phyloP scores from a whole-genome alignment of 2,329 filamentous ascomycete genomes.

The Monosporascus sp. region DNA sequence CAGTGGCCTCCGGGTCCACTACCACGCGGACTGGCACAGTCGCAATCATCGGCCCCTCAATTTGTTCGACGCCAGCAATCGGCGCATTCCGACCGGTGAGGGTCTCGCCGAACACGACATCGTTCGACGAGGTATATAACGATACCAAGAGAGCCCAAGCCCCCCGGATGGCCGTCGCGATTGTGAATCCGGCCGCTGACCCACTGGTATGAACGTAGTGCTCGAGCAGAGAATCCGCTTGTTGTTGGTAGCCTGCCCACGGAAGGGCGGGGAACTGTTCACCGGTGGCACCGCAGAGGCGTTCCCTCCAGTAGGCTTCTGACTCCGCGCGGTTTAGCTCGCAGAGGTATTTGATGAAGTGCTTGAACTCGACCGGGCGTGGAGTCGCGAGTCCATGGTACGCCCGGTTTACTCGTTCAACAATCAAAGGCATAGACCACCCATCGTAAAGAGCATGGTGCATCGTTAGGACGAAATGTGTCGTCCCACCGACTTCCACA shows the following conservation, averaged over 20 bases:
- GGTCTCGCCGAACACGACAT: slow-evolving; percentile 56
- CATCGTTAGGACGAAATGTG: slow-evolving; percentile 47
- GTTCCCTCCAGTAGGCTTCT: slow-evolving; percentile 41
- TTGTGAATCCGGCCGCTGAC: slow-evolving; percentile 38
- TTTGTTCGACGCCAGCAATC: slow-evolving; percentile 43
- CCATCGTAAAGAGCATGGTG: slow-evolving; percentile 55
- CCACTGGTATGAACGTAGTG: slow-evolving; percentile 38
- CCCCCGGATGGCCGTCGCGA: slow-evolving; percentile 52
- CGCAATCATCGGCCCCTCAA: slow-evolving; percentile 57
- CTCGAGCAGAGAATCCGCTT: slow-evolving; percentile 48
- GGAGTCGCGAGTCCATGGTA: slow-evolving; percentile 30
- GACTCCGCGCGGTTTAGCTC: slow-evolving; percentile 33
- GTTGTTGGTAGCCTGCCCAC: slow-evolving; percentile 41
- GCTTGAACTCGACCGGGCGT: slow-evolving; percentile 39
- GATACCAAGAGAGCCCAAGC: slow-evolving; percentile 54
- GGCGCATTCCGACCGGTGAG: slow-evolving; percentile 51
- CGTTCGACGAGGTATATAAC: slow-evolving; percentile 44
- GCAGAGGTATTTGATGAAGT: slow-evolving; percentile 44
- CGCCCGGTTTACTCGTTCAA: slow-evolving; percentile 42
- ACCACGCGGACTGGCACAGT: slow-evolving; percentile 52
- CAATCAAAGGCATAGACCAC: slow-evolving; percentile 47
- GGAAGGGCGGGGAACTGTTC: slow-evolving; percentile 46
- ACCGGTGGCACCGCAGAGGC: slow-evolving; percentile 38
- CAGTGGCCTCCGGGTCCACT: slow-evolving; percentile 34
- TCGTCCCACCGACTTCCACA: slow-evolving; percentile 20